phyloP scores from a whole-genome alignment of 2,329 filamentous ascomycete species.

The Penicillium sp. region DNA sequence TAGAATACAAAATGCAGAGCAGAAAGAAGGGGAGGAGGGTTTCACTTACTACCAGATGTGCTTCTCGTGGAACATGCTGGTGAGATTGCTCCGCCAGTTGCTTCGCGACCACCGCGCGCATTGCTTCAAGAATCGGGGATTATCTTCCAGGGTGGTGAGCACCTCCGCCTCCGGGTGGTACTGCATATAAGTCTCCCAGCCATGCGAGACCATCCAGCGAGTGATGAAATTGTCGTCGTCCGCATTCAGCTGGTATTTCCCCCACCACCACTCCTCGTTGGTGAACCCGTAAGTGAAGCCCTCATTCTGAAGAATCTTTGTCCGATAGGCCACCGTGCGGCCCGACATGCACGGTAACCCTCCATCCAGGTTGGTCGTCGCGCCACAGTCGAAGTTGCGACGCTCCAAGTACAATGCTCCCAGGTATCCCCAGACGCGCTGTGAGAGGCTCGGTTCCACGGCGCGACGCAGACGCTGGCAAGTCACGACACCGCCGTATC shows the following conservation, averaged over 20 bases:
- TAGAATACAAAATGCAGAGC: not conserved
- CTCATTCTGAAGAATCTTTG: slow-evolving; percentile 81
- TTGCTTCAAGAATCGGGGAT: slow-evolving; percentile 86
- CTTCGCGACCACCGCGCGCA: slow-evolving; percentile 94
- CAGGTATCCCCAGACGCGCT: slow-evolving; percentile 81
- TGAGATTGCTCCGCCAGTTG: slow-evolving; percentile 97
- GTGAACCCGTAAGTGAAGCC: slow-evolving; percentile 88
- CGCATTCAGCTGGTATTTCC: slow-evolving; percentile 86
- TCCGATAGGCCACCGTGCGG: slow-evolving; percentile 88
- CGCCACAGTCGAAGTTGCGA: slow-evolving; percentile 95
- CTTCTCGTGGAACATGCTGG: slow-evolving; percentile 81
- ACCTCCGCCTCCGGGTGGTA: slow-evolving; percentile 90
- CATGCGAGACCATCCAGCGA: slow-evolving; percentile 88
- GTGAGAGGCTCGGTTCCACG: slow-evolving; percentile 61
- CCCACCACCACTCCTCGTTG: slow-evolving; percentile 80
- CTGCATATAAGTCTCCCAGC: slow-evolving; percentile 94
- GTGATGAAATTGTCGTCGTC: slow-evolving; percentile 99
- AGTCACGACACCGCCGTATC: slow-evolving; percentile 88
- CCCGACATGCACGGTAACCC: slow-evolving; percentile 97
- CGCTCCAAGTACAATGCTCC: slow-evolving; percentile 91
- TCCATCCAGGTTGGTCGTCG: slow-evolving; percentile 91
- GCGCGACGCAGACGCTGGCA: slow-evolving; percentile 83
- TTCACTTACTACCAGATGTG: slow-evolving; percentile 82
- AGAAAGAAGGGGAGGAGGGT: slow-evolving; percentile 7
- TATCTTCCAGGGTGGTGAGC: slow-evolving; percentile 89